Base-by-base conservation (phyloP, 495 filamentous ascomycete genomes). In the Cenococcum geophilum region DNA sequence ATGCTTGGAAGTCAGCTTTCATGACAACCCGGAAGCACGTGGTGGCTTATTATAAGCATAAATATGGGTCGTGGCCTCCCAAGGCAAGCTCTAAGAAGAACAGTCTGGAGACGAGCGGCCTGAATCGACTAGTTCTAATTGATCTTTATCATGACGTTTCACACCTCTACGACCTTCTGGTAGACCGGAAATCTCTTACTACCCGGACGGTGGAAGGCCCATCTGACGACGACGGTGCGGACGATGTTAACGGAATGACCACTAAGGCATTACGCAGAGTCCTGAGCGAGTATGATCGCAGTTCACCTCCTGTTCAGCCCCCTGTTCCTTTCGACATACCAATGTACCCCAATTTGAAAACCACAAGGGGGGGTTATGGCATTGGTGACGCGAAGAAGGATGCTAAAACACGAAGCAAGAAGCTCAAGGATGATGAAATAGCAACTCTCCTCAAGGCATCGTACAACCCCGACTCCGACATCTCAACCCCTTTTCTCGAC, bases 51-150 rank as follows among this genome's bases (percentile, higher is more conserved):
- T 95, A 93, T 73, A 91, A 91, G 68, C 74, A 83, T 51, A 81
- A 83, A 54, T 95, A 95, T 70, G 95, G 95, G 42, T 85, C 86
- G 55, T 98, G 93, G 93, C 92, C 95, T 20, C 93, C 95, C 37
- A 93, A 92, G 71, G 91, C 90, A 0, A 83, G 79, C 54, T 91
- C 84, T 42, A 97, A 96, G 78, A 96, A 96, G 78, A 96, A 96
- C 68, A 80, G 86, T 11, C 93, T 95, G 50, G 86, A 88, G 18
- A 89, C 89, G 64, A 83, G 75, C 61, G 93, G 93, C 4, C 78
- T 98, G 42, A 97, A 96, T 70, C 82, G 93, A 4, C 75, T 88
- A 54, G 86, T 95, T 16, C 76, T 97, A 32, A 83, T 82, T 66
- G 86, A 89, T 60, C 72, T 98, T 12, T 97, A 97, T 74, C 79